A percentile compares a stretch with the other conserved stretches of the same genome.
Evolutionary conservation across 2,329 filamentous ascomycete species (phyloP).

Genomic region (Aulographum hederae): DNA sequence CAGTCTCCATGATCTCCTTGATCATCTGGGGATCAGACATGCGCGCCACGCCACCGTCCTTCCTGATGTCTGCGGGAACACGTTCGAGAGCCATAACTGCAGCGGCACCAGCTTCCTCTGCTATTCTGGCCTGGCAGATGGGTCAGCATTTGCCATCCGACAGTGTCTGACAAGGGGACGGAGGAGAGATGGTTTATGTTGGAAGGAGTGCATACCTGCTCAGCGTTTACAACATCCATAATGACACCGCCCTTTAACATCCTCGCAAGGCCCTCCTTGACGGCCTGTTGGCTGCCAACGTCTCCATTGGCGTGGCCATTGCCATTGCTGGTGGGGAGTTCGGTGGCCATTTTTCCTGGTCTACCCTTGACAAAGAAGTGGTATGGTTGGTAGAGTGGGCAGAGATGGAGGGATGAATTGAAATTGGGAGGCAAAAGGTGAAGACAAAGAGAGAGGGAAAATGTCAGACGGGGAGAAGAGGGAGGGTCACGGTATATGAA

Average conservation of each 20-base stretch:
- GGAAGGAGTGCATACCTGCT: constrained; percentile 36
- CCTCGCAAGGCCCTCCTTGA: constrained; percentile 89
- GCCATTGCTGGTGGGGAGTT: constrained; percentile 29
- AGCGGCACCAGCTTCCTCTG: constrained; percentile 86
- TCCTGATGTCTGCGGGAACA: constrained; percentile 89
- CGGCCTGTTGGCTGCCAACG: constrained; percentile 45
- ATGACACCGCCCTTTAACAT: constrained; percentile 99
- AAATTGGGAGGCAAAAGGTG: no score
- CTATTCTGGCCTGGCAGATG: constrained; percentile 58
- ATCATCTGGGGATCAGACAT: constrained; percentile 96
- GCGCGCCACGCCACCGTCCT: constrained; percentile 79
- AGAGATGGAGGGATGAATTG: no score
- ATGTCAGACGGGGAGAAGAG: no score
- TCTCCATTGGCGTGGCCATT: constrained; percentile 18
- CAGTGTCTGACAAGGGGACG: not conserved
- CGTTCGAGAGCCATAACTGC: constrained; percentile 98
- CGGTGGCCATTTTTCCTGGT: constrained; percentile 21
- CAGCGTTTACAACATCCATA: constrained; percentile 93
- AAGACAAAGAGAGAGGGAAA: no score
- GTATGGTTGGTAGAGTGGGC: no score
- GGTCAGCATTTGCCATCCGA: not conserved
- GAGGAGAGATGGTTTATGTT: not conserved
- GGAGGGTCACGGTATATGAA: no score
- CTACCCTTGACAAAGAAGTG: not conserved
- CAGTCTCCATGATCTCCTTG: constrained; percentile 81